Evolutionary conservation across 1,284 basidiomycete genomes (phyloP), one percentile per base, ranked within the genome.

Genomic region (Cryptococcus wingfieldii): DNA sequence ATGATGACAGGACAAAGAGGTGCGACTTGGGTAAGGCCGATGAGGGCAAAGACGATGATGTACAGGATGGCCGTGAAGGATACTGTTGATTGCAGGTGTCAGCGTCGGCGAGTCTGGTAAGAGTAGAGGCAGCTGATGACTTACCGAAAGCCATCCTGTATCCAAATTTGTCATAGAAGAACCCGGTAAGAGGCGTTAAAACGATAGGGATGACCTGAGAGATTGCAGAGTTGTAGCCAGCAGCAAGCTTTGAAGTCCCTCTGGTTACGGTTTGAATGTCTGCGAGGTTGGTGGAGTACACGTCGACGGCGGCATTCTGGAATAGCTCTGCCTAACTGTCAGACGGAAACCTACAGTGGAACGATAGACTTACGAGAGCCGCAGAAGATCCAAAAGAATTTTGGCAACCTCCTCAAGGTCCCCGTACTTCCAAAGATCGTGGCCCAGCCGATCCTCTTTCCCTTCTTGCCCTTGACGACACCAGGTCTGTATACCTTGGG

Each of bases 201-300:
- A 80, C 67, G 54, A 80, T 79, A 1, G 78, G 77, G n/a, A 79
- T 75, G 34, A 79, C 65, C 48, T 73, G 68, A 16, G 74, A 71
- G 25, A 79, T 56, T 0, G 74, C 69, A 1, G 68, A 60, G 45
- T 77, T 79, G 62, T 79, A 80, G 12, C 79, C 79, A 2, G 79
- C 78, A 1, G 72, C 69, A 13, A 73, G 65, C 31, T 59, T 70
- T 2, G 69, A 67, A 1, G 75, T 72, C 19, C 77, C 76, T 14
- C 79, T 65, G 0, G 78, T 79, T n/a, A 68, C 51, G 19, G 67
- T 62, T 55, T 78, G 73, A 53, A 79, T 72, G 49, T 80, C 79
- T 43, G 78, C 74, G 6, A 77, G 59, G 59, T 79, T 78, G 23
- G 69, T 65, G 5, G 66, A 67, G 61, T 76, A 79, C 16, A 75